These are phyloP conservation scores for Thermothielavioides terrestris DNA, from an alignment of 495 filamentous ascomycete species.

Conservation along the genomic window DNA sequence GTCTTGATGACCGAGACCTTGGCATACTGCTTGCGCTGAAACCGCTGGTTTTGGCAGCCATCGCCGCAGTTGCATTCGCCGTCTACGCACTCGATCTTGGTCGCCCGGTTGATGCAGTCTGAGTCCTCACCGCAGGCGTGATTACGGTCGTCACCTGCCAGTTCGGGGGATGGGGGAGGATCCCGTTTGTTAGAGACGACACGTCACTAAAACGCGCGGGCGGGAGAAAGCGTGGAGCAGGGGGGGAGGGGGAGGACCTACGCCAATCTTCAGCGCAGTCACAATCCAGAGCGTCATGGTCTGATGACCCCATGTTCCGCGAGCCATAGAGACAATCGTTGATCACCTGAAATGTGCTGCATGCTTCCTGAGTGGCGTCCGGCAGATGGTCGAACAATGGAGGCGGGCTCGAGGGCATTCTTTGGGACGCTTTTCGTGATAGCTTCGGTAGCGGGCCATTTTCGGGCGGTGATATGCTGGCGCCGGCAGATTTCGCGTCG, in stretches of 20 bases:
- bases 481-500: conserved; percentile 33
- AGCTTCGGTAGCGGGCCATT: conserved; percentile 55
- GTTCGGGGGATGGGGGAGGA: conserved; percentile 4
- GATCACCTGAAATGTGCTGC: conserved; percentile 70
- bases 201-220: not conserved
- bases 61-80: conserved; percentile 77
- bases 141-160: conserved; percentile 66
- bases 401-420: conserved; percentile 50
- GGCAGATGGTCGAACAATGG: conserved; percentile 60
- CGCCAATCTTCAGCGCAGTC: conserved; percentile 94
- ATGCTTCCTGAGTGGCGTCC: conserved; percentile 68
- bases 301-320: conserved; percentile 81
- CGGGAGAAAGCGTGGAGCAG: not conserved
- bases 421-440: conserved; percentile 65
- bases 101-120: conserved; percentile 97
- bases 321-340: conserved; percentile 76
- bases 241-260: conserved; percentile 45
- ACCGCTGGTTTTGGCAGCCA: conserved; percentile 89
- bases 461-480: conserved; percentile 35
- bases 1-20: conserved; percentile 90
- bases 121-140: conserved; percentile 91
- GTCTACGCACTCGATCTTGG: conserved; percentile 90
- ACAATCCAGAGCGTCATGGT: conserved; percentile 85
- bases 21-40: conserved; percentile 84
- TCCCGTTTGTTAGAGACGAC: conserved; percentile 8